Evolutionary conservation across 2,329 filamentous ascomycete species (phyloP).

Genomic region (Ceratocystis diversiconidia): DNA sequence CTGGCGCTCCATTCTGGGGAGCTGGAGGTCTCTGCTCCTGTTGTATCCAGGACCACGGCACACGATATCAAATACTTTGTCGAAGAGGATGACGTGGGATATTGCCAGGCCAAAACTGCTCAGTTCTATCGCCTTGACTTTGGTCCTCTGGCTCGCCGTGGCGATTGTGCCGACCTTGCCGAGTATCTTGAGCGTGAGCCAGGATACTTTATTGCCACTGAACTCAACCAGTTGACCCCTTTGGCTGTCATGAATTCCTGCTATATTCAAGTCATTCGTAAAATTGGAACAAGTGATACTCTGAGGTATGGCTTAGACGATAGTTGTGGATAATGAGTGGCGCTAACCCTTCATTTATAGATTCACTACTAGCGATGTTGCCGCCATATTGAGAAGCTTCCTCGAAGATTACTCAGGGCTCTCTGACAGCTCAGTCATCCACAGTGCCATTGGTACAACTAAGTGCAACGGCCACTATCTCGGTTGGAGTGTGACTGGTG

Average conservation of each 20-base stretch:
- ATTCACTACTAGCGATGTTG: conserved; percentile 7
- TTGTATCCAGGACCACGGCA: neutral
- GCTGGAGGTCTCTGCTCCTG: neutral
- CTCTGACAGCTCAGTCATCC: neutral
- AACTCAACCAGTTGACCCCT: conserved; percentile 7
- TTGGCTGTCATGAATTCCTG: conserved; percentile 5
- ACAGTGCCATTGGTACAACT: conserved; percentile 1
- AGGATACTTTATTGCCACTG: conserved; percentile 10
- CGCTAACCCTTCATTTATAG: conserved; percentile 4
- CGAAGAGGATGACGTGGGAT: neutral
- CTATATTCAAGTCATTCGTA: conserved; percentile 12
- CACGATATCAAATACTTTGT: conserved; percentile 5
- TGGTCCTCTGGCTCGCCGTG: conserved; percentile 1
- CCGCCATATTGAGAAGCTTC: neutral
- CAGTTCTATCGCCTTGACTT: conserved; percentile 9
- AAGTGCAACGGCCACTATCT: conserved; percentile 3
- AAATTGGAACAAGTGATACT: neutral
- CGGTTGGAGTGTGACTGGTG: conserved; percentile 10
- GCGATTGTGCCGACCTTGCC: neutral
- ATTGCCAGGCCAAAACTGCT: neutral
- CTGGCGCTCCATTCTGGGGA: neutral
- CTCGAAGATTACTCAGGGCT: neutral
- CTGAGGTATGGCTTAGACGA: neutral
- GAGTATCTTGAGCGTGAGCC: conserved; percentile 3
- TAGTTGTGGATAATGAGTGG: neutral